Evolutionary conservation across 306 rosid genomes (phyloP), one percentile per base, ranked within the genome.

Genomic region (Vigna nakashimae): DNA sequence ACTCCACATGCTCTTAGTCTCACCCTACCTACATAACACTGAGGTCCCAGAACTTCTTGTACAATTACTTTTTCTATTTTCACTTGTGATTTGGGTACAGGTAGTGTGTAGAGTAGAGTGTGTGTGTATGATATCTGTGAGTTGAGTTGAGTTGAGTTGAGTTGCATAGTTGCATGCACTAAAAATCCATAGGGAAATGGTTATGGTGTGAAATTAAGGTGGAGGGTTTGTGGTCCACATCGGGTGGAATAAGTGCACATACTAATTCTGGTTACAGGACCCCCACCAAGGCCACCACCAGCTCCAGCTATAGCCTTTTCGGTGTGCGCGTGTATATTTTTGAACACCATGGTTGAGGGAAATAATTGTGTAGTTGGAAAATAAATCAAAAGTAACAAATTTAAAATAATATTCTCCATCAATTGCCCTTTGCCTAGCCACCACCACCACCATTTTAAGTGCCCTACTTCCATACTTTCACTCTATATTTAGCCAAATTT

Each of bases 291-390:
- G 64, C 49, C 75, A 74, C 80, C 80, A 58, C 73, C 66, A 55
- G 28, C 69, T 76, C 69, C 63, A 82, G 55, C 65, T 34, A 82
- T 62, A 51, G 18, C 65, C 83, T 60, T 82, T 82, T 60, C 59
- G 22, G 36, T 79, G 81, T 82, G 85, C 78, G 79, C 83, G 36
- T 83, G 83, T 82, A 77, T 28, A 40, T 67, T 59, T 84, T 73
- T 76, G 73, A 78, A 50, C 69, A 32, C 72, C 66, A 51, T 79
- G 57, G 84, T 81, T 79, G 77, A 15, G 40, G 32, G 46, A 84
- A 77, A 87, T 85, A 48, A 85, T 85, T 80, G 72, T 73, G 71
- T 64, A 12, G 40, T 82, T 84, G 76, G 53, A 76, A 82, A 68
- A 62, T 20, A 45, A 48, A 13, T 76, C 8, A 22, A 64, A 76